Base-by-base conservation (phyloP, 1,284 basidiomycete species). In the Tetrapyrgos nigripes region DNA sequence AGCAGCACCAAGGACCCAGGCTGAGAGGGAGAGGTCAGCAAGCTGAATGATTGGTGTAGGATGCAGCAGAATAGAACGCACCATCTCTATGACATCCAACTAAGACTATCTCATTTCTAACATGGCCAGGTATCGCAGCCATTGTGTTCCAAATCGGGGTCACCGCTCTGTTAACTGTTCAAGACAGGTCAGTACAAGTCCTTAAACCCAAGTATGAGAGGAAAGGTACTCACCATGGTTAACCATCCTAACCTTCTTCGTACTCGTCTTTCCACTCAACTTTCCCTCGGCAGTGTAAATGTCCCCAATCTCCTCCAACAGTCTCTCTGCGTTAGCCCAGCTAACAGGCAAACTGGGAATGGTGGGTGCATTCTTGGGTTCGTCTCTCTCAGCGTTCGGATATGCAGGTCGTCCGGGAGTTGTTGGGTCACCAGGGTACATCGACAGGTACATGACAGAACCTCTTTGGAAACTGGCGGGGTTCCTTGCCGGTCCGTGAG, bases 341-440 rank as follows among this genome's bases (percentile, higher is more conserved):
- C 88, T 90, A 56, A 92, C 84, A 0, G 89, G 89, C 45, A 94
- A 73, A 66, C 92, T 94, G 0, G 93, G 95, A 64, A 96, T 97
- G 28, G 75, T 81, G 6, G 96, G 94, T 50, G 92, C 84, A 65
- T 92, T 94, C 48, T 76, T 78, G 26, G 82, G 86, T 46, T 88
- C 83, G 2, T 84, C 77, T 23, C 93, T 84, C 26, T 89, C 89
- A 10, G 88, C 88, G 68, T 96, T 89, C 70, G 88, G 83, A 73
- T 98, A 98, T 2, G 95, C 85, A 23, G 97, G 96, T 64, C 83
- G 80, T 17, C 93, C 93, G 1, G 96, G 96, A 1, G 96, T 98
- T 0, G 88, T 87, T 3, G 93, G 92, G 70, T 95, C 93, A 21
- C 89, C 89, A 1, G 95, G 94, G 72, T 96, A 96, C 33, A 79